Percentiles rank a stretch among this genome's conserved stretches.
Evolutionary conservation across 176 grass and related monocot species (phyloP).

Genomic region (Oryza rufipogon): DNA sequence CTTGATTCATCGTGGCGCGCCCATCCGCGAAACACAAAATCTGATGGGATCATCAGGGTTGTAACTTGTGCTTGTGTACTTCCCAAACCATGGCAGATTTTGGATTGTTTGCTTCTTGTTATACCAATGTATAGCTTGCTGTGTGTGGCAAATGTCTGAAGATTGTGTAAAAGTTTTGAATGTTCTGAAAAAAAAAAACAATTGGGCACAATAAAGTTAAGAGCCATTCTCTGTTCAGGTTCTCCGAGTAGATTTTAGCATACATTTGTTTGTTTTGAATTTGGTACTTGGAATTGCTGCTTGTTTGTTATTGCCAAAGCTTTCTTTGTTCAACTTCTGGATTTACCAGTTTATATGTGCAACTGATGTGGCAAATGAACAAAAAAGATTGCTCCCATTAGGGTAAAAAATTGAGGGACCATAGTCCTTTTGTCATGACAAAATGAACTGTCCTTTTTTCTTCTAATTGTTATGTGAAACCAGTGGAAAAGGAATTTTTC

Average conservation of each 20-base stretch:
- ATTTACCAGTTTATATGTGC: neutral
- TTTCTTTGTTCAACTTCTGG: neutral
- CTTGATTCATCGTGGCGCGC: slow-evolving; percentile 21
- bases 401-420: neutral
- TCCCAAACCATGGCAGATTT: neutral
- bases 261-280: neutral
- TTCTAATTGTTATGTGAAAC: neutral
- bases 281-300: neutral
- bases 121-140: slow-evolving; percentile 21
- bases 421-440: too few relatives aligned
- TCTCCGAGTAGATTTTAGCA: neutral
- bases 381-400: neutral
- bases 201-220: slow-evolving; percentile 21
- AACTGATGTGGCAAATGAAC: neutral
- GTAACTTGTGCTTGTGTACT: neutral
- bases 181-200: neutral
- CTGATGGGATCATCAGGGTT: neutral
- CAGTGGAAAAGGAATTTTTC: neutral
- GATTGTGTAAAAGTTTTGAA: slow-evolving; percentile 16
- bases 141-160: neutral
- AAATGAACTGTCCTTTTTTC: too few relatives aligned
- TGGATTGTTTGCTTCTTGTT: slow-evolving; percentile 3
- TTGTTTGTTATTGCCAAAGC: neutral
- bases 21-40: neutral
- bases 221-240: neutral